Conservation (phyloP, 2,329 filamentous ascomycete genomes). For the Cyanodermella asteris region DNA sequence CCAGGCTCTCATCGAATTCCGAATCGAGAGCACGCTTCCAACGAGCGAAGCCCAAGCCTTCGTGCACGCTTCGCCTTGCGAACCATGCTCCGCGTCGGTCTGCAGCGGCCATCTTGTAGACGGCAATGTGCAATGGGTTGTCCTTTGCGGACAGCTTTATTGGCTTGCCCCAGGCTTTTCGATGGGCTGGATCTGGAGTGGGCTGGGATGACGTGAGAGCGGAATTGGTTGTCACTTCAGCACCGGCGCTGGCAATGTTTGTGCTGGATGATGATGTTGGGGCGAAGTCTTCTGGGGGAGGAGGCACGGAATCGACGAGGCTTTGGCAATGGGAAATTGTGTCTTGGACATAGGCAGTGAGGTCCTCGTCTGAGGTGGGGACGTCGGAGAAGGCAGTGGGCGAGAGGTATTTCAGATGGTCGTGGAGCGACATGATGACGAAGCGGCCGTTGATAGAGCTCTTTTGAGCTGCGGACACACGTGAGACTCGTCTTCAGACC, state of each 20-base stretch:
- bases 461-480: no score
- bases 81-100: constrained; percentile 84
- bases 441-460: no score
- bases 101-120: constrained; percentile 59
- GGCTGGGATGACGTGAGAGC: constrained; percentile 27
- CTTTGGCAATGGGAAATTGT: constrained; percentile 47
- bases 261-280: constrained; percentile 32
- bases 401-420: constrained; percentile 34
- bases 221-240: constrained; percentile 29
- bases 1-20: constrained; percentile 63
- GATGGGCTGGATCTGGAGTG: constrained; percentile 36
- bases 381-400: constrained; percentile 32
- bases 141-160: constrained; percentile 49
- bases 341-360: constrained; percentile 31
- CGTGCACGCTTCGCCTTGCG: constrained; percentile 61
- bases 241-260: constrained; percentile 28
- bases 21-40: constrained; percentile 56
- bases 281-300: constrained; percentile 23
- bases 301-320: constrained; percentile 56
- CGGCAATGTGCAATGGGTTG: constrained; percentile 52
- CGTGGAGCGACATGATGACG: constrained; percentile 34
- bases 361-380: constrained; percentile 23
- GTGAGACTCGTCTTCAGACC: no score
- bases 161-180: constrained; percentile 68
- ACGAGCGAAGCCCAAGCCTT: constrained; percentile 51